Evolutionary conservation across 2,329 filamentous ascomycete genomes (phyloP).

Genomic region (Paracoccidioides lutzii): DNA sequence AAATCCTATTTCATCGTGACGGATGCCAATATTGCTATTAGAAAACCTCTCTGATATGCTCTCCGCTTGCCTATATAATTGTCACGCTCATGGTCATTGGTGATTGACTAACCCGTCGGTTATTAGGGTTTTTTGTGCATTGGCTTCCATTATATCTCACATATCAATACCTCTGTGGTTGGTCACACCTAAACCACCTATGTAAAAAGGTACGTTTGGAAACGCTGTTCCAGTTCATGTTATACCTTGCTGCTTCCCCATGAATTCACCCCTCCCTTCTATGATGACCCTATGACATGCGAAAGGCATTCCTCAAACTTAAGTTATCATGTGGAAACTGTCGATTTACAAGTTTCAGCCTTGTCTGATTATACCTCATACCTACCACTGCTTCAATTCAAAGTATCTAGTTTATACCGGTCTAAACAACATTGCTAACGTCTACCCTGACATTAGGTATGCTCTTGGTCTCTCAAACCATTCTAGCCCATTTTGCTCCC

Average conservation of each 20-base stretch:
- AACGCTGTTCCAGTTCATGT: background rate
- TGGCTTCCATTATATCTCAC: background rate
- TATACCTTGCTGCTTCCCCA: conserved; percentile 6
- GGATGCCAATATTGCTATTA: conserved; percentile 37
- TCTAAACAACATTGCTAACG: conserved; percentile 17
- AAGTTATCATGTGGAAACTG: conserved; percentile 52
- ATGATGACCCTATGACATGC: conserved; percentile 52
- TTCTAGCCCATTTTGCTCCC: conserved; percentile 12
- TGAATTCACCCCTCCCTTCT: conserved; percentile 11
- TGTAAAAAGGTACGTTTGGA: conserved; percentile 32
- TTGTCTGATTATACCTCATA: conserved; percentile 44
- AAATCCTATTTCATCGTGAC: conserved; percentile 45
- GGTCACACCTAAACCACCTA: conserved; percentile 5
- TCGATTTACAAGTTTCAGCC: conserved; percentile 53
- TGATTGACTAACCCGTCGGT: conserved; percentile 6
- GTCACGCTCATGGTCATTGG: conserved; percentile 1
- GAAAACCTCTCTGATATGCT: conserved; percentile 42
- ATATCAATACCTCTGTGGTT: background rate
- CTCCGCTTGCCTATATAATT: background rate
- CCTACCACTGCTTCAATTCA: conserved; percentile 6
- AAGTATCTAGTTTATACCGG: conserved; percentile 13
- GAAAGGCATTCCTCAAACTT: conserved; percentile 57
- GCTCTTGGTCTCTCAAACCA: conserved; percentile 6
- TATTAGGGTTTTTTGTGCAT: background rate
- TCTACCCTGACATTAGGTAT: conserved; percentile 5